A percentile compares a stretch with the other conserved stretches of the same genome.
Conservation (phyloP, 2,329 filamentous ascomycete species). For the Amauroascus verrucosus region DNA sequence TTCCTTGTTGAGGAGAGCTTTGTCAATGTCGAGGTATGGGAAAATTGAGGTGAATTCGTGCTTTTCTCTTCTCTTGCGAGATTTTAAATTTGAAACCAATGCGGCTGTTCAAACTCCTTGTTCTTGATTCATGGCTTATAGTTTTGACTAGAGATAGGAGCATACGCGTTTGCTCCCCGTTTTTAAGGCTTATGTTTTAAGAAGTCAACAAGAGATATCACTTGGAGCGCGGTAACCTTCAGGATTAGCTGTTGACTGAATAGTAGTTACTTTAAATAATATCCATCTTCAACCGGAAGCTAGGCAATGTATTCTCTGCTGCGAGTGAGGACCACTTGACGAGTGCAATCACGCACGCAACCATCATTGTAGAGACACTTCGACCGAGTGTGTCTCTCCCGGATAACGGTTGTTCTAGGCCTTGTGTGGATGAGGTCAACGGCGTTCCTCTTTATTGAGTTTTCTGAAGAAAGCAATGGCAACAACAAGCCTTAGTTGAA, state of each 20-base stretch:
- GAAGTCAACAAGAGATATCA: not conserved
- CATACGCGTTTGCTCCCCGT: not conserved
- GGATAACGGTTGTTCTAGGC: too few relatives aligned
- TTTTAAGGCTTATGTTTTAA: not conserved
- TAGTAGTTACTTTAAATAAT: not conserved
- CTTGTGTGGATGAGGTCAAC: too few relatives aligned
- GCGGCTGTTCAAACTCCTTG: not conserved
- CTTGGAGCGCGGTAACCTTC: not conserved
- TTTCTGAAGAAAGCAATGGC: too few relatives aligned
- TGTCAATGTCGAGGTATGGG: not conserved
- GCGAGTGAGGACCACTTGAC: too few relatives aligned
- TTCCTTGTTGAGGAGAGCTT: not conserved
- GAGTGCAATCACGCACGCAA: too few relatives aligned
- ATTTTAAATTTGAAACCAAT: not conserved
- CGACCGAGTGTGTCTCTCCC: too few relatives aligned
- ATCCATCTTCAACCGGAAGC: not conserved
- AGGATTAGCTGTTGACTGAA: not conserved
- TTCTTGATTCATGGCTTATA: not conserved
- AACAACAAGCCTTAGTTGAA: too few relatives aligned
- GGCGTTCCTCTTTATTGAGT: too few relatives aligned
- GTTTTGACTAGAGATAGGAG: not conserved
- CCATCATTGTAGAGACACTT: too few relatives aligned
- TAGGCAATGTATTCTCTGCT: not conserved
- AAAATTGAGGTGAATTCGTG: not conserved
- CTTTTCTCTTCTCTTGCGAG: not conserved